Base-by-base conservation (phyloP, 495 filamentous ascomycete species). In the Collariella sp. region DNA sequence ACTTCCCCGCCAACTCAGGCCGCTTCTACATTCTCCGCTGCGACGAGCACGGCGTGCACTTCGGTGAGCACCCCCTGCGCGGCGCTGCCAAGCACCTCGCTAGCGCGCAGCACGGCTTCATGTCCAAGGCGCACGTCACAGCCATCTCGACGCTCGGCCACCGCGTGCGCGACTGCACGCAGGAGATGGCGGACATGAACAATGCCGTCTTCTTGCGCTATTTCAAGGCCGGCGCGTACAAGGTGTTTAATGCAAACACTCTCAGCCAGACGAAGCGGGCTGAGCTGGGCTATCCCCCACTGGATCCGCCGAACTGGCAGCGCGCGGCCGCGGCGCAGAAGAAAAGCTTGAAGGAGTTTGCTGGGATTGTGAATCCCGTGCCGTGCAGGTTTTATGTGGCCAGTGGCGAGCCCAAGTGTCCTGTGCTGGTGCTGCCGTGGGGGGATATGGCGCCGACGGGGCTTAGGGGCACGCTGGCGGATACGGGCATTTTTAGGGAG, bases 11-110 rank as follows among this genome's bases (percentile, higher is more conserved):
- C 3, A 63, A 57, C 23, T 31, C 46, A 7, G 40, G 47, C 4
- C 24, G 56, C 0, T 76, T 62, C 54, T 76, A 73, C 39, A 75
- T 77, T 18, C 36, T 76, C 12, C 68, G 64, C 52, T 77, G 74
- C 52, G 71, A 72, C 13, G 60, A 72, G 44, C 74, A 77, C 13
- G 48, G 54, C 0, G 64, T 73, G 13, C 71, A 72, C 16, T 77
- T 77, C 48, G 68, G 61, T n/a, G 52, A 20, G n/a, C 65, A 70
- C 43, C 63, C 73, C 0, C 46, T 75, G 6, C 46, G 48, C 1
- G 74, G 72, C n/a, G 73, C 74, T 1, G 71, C 70, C 0, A 73
- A 70, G 39, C 74, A 77, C 44, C 54, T 77, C 1, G 65, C 67
- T 19, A 63, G 70, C 10, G 46, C 43, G 5, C 50, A 62, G 24